A percentile compares a stretch with the other conserved stretches of the same genome.
phyloP scores from a whole-genome alignment of 345 rosid species.

The Salix suchowensis region DNA sequence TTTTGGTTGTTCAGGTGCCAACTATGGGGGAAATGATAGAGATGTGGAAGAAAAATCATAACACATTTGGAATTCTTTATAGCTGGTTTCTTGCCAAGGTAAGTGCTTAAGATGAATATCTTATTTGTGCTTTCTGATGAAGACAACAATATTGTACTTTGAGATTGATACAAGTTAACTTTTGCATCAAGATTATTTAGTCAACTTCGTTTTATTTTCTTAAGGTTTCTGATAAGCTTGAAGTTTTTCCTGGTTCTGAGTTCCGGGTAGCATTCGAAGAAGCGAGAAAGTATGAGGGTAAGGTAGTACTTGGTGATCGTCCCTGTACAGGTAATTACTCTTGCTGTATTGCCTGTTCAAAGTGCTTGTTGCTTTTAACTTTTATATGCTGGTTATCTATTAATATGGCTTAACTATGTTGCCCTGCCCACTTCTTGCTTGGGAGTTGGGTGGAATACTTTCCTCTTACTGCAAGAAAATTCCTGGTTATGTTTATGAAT shows the following conservation, averaged over 20 bases:
- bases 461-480: not conserved
- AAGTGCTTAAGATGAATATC: not conserved
- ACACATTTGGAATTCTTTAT: slow-evolving; percentile 79
- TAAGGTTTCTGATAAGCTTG: slow-evolving; percentile 76
- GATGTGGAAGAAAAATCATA: slow-evolving; percentile 87
- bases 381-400: not conserved
- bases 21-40: slow-evolving; percentile 84
- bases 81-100: slow-evolving; percentile 98
- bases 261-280: slow-evolving; percentile 92
- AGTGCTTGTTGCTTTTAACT: not conserved
- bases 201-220: slow-evolving; percentile 2
- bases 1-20: slow-evolving; percentile 61
- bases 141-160: not conserved
- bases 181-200: not conserved
- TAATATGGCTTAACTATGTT: not conserved
- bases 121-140: not conserved
- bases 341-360: slow-evolving; percentile 2
- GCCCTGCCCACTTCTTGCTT: no score
- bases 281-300: slow-evolving; percentile 74
- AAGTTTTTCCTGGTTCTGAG: slow-evolving; percentile 87
- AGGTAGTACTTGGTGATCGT: slow-evolving; percentile 91
- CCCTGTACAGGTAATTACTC: slow-evolving; percentile 63
- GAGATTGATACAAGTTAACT: not conserved
- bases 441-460: not conserved
- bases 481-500: not conserved